phyloP scores from a whole-genome alignment of 2,329 filamentous ascomycete genomes.

The Botryotinia calthae region DNA sequence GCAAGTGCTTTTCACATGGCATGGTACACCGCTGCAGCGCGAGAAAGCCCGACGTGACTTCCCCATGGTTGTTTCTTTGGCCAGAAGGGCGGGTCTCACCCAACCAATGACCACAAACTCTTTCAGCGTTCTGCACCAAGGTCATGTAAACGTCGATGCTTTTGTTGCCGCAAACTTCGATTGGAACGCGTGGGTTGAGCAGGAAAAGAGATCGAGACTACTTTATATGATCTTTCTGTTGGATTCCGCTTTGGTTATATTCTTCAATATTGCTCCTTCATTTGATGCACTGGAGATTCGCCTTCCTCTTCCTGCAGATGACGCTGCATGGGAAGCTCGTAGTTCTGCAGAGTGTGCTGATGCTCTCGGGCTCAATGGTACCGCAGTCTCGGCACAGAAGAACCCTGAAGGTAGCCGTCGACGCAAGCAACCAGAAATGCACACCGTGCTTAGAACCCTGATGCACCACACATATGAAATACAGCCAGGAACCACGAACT shows the following conservation, averaged over 20 bases:
- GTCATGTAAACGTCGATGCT: slow-evolving; percentile 47
- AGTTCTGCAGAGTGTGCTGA: slow-evolving; percentile 59
- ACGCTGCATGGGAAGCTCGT: slow-evolving; percentile 70
- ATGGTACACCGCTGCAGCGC: slow-evolving; percentile 65
- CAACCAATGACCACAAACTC: slow-evolving; percentile 50
- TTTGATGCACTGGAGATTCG: slow-evolving; percentile 64
- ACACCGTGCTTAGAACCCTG: slow-evolving; percentile 59
- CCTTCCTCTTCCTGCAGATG: slow-evolving; percentile 68
- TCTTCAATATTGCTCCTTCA: slow-evolving; percentile 65
- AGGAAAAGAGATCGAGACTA: slow-evolving; percentile 65
- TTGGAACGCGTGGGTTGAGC: slow-evolving; percentile 67
- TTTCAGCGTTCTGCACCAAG: slow-evolving; percentile 61
- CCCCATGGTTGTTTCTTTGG: slow-evolving; percentile 54
- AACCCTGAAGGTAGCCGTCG: slow-evolving; percentile 63
- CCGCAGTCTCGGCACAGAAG: slow-evolving; percentile 50
- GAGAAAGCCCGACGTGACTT: slow-evolving; percentile 60
- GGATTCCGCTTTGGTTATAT: slow-evolving; percentile 65
- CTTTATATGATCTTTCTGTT: slow-evolving; percentile 64
- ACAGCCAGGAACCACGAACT: slow-evolving; percentile 64
- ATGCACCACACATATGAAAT: slow-evolving; percentile 58
- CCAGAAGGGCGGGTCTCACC: slow-evolving; percentile 56
- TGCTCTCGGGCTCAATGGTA: slow-evolving; percentile 62
- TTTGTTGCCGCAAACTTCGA: slow-evolving; percentile 55
- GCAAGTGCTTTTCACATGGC: slow-evolving; percentile 64
- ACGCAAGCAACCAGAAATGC: slow-evolving; percentile 62